Evolutionary conservation across 75 land plant genomes (phyloP).

Genomic region (Cryptomeria japonica): DNA sequence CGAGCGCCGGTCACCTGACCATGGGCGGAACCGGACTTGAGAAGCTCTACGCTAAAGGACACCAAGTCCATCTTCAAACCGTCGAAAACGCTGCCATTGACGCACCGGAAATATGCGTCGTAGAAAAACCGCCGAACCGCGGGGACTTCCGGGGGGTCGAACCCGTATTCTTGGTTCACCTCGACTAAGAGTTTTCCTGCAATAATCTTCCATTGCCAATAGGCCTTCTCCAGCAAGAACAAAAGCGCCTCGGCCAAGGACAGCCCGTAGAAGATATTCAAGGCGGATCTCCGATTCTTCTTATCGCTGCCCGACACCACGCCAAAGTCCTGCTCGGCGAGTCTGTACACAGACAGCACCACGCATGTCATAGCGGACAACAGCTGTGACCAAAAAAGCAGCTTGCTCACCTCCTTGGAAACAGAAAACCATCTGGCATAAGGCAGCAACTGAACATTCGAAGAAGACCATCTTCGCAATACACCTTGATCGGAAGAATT

Average conservation of each 20-base stretch:
- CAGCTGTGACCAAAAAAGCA: conserved; percentile 70
- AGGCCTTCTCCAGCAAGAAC: conserved; percentile 78
- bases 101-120: conserved; percentile 69
- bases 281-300: conserved; percentile 47
- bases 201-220: conserved; percentile 76
- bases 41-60: conserved; percentile 53
- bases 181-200: conserved; percentile 38
- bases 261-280: conserved; percentile 68
- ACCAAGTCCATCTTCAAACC: conserved; percentile 91
- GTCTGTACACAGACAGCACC: conserved; percentile 53
- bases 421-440: conserved; percentile 49
- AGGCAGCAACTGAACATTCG: conserved; percentile 69
- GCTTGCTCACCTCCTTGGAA: conserved; percentile 51
- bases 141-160: conserved; percentile 26
- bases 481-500: not conserved
- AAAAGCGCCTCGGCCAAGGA: conserved; percentile 69
- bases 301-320: conserved; percentile 29
- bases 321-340: conserved; percentile 50
- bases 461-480: conserved; percentile 41
- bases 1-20: conserved; percentile 59
- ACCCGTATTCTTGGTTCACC: conserved; percentile 50
- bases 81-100: conserved; percentile 81
- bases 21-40: conserved; percentile 46
- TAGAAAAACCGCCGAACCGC: conserved; percentile 77
- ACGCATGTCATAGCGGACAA: conserved; percentile 55